Percentiles rank a stretch among this genome's conserved stretches.
Conservation (phyloP, 2,329 filamentous ascomycete genomes). For the Beauveria bassiana region DNA sequence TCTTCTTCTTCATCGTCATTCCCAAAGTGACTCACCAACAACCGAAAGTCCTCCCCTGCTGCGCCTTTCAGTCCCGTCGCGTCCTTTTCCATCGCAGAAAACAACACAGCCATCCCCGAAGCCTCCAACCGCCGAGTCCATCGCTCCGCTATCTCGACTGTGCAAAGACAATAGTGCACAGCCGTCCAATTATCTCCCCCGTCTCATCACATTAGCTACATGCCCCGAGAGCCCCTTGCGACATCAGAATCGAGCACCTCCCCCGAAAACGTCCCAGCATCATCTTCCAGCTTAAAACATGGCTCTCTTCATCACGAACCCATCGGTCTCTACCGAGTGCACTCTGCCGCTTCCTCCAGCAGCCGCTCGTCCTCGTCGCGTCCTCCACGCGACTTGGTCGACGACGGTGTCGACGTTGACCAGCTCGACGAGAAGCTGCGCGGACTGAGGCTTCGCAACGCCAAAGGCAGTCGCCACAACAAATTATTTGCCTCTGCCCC, state of each 20-base stretch:
- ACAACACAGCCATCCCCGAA: not conserved
- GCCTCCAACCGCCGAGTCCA: not conserved
- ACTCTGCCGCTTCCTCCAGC: conserved; percentile 25
- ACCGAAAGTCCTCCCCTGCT: not conserved
- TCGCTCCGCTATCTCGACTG: conserved; percentile 32
- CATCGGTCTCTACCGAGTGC: conserved; percentile 28
- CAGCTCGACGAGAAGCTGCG: conserved; percentile 43
- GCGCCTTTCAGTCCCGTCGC: not conserved
- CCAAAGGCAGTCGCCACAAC: conserved; percentile 17
- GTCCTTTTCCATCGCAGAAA: conserved; percentile 5
- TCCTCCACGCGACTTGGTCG: conserved; percentile 20
- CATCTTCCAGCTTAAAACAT: conserved; percentile 42
- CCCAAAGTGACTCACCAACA: conserved; percentile 10
- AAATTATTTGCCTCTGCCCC: conserved; percentile 23
- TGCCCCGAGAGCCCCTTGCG: conserved; percentile 52
- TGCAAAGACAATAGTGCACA: conserved; percentile 44
- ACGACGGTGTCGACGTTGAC: conserved; percentile 28
- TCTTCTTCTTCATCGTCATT: conserved; percentile 6
- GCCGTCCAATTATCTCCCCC: conserved; percentile 30
- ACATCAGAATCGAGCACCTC: conserved; percentile 35
- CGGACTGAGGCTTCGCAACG: conserved; percentile 39
- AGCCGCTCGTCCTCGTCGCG: conserved; percentile 30
- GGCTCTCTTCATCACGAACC: conserved; percentile 42
- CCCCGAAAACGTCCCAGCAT: conserved; percentile 26
- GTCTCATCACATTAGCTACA: conserved; percentile 45